A percentile compares a stretch with the other conserved stretches of the same genome.
Evolutionary conservation across 2,329 filamentous ascomycete genomes (phyloP).

Genomic region (Neonectria ditissima): DNA sequence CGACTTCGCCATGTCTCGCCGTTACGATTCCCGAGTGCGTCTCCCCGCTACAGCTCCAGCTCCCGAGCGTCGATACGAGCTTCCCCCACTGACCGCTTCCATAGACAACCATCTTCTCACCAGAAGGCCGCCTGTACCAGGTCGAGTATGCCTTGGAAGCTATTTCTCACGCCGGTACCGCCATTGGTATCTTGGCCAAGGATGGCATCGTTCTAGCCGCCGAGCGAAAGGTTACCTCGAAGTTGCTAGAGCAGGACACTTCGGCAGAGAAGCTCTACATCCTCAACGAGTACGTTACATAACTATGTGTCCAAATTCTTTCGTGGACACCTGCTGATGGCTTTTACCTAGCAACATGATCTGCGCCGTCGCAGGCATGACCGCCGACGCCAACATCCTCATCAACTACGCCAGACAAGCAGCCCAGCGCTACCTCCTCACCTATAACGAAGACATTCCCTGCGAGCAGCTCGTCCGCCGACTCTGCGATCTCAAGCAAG

Average conservation of each 20-base stretch:
- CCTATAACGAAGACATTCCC: conserved; percentile 99
- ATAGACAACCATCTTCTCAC: conserved; percentile 99
- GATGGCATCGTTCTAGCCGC: conserved; percentile 98
- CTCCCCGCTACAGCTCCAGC: conserved; percentile 42
- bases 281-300: conserved; percentile 84
- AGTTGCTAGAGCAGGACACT: conserved; percentile 98
- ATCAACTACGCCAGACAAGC: conserved; percentile 99
- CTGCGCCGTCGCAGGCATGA: conserved; percentile 98
- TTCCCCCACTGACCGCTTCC: conserved; percentile 38
- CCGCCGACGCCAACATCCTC: conserved; percentile 98
- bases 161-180: conserved; percentile 97
- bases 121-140: conserved; percentile 97
- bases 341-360: conserved; percentile 89
- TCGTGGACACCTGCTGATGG: conserved; percentile 22
- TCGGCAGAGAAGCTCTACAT: conserved; percentile 99
- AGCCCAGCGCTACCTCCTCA: conserved; percentile 96
- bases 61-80: conserved; percentile 13
- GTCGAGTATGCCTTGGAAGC: conserved; percentile 99
- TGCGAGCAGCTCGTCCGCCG: conserved; percentile 98
- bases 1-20: conserved; percentile 81
- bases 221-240: conserved; percentile 98
- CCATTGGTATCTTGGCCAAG: conserved; percentile 94
- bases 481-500: conserved; percentile 98
- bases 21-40: conserved; percentile 95
- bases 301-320: neutral